A percentile compares a stretch with the other conserved stretches of the same genome.
These are phyloP conservation scores for Plectosphaerella cucumerina DNA, from an alignment of 2,329 filamentous ascomycete genomes.

Conservation along the genomic window DNA sequence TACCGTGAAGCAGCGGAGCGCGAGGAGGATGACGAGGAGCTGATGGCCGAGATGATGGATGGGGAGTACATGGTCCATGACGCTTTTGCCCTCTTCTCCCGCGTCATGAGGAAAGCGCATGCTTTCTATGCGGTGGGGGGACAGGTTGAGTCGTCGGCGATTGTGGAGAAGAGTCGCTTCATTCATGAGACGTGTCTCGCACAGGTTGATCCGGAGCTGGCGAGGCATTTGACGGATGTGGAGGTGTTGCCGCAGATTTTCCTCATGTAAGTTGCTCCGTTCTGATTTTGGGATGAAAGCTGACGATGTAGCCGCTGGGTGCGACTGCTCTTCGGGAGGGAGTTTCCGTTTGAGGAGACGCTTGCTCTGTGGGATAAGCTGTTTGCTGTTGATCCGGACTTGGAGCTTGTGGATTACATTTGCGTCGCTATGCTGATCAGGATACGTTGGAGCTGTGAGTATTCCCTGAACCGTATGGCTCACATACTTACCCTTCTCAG, in stretches of 20 bases:
- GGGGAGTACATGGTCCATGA: conserved; percentile 80
- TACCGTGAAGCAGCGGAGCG: conserved; percentile 72
- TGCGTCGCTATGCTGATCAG: conserved; percentile 91
- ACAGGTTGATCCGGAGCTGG: conserved; percentile 77
- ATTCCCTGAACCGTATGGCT: conserved; percentile 9
- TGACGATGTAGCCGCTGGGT: conserved; percentile 71
- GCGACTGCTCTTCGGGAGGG: conserved; percentile 83
- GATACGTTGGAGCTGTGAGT: conserved; percentile 82
- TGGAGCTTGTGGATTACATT: conserved; percentile 83
- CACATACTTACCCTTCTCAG: conserved; percentile 33
- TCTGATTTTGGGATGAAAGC: background rate
- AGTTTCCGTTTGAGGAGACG: conserved; percentile 84
- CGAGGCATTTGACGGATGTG: conserved; percentile 72
- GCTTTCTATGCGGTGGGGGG: conserved; percentile 76
- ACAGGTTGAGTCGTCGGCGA: conserved; percentile 41
- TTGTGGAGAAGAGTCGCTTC: conserved; percentile 78
- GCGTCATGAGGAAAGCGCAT: conserved; percentile 83
- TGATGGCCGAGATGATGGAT: conserved; percentile 66
- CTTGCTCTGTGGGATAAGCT: conserved; percentile 86
- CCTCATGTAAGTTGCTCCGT: conserved; percentile 61
- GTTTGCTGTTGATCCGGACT: conserved; percentile 76
- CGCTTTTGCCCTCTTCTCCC: conserved; percentile 78
- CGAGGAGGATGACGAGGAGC: conserved; percentile 37
- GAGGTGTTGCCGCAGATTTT: conserved; percentile 97
- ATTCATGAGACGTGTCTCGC: conserved; percentile 82